phyloP scores from a whole-genome alignment of 1,284 basidiomycete genomes.

The Rhodotorula sp. region DNA sequence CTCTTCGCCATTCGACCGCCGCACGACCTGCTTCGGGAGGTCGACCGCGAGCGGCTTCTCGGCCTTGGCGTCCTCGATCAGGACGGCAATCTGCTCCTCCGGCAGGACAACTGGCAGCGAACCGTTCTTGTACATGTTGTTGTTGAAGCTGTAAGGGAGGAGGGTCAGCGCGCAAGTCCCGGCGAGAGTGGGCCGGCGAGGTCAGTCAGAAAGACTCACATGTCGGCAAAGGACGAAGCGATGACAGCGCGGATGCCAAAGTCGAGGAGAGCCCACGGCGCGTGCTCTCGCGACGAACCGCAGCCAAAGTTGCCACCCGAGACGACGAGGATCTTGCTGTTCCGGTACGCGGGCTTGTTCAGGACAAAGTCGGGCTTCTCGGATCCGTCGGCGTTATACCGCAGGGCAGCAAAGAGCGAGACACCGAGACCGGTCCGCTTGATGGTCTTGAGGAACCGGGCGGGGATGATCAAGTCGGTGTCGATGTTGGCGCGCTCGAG shows the following conservation, averaged over 20 bases:
- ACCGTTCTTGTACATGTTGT: slow-evolving; percentile 92
- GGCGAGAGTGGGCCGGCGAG: not conserved
- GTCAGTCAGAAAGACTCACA: slow-evolving; percentile 48
- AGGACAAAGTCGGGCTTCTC: slow-evolving; percentile 82
- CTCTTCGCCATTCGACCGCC: slow-evolving; percentile 69
- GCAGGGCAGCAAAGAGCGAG: slow-evolving; percentile 79
- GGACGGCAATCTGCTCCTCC: slow-evolving; percentile 68
- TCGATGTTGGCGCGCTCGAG: slow-evolving; percentile 82
- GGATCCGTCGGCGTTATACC: slow-evolving; percentile 69
- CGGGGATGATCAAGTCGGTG: slow-evolving; percentile 94
- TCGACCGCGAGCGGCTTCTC: slow-evolving; percentile 83
- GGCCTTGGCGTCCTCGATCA: slow-evolving; percentile 76
- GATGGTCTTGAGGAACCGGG: slow-evolving; percentile 78
- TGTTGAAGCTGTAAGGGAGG: slow-evolving; percentile 47
- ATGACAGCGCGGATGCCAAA: slow-evolving; percentile 89
- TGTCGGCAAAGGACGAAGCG: slow-evolving; percentile 91
- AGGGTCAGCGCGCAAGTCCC: not conserved
- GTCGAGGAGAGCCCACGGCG: slow-evolving; percentile 94
- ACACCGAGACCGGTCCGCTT: slow-evolving; percentile 89
- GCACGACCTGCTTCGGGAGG: slow-evolving; percentile 79
- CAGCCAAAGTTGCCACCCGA: slow-evolving; percentile 93
- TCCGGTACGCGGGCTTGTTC: slow-evolving; percentile 77
- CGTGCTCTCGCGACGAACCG: slow-evolving; percentile 86
- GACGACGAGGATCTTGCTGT: slow-evolving; percentile 80
- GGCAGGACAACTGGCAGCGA: slow-evolving; percentile 83